Conservation (phyloP, 306 rosid species). For the Gastrolobium bilobum region DNA sequence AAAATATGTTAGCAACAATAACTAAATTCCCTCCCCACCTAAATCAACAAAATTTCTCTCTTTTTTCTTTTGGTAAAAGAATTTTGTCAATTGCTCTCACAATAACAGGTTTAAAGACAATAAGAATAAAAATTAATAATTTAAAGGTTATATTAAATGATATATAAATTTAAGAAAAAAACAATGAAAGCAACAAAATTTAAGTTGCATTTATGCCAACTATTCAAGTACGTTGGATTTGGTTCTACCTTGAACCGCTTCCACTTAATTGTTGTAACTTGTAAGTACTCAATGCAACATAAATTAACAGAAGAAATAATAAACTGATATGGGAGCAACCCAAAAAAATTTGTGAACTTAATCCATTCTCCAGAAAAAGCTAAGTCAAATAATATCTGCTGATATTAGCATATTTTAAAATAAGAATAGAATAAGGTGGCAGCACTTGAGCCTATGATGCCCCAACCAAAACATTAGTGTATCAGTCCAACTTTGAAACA, state of each 20-base stretch:
- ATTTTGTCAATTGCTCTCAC: too few species aligned
- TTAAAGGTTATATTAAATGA: neutral
- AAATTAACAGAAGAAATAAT: neutral
- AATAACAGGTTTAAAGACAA: too few species aligned
- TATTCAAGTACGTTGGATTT: neutral
- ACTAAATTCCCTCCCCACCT: too few species aligned
- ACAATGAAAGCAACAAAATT: neutral
- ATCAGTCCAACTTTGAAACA: neutral
- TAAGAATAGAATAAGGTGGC: slow-evolving; percentile 38
- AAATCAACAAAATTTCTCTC: too few species aligned
- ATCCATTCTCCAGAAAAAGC: slow-evolving; percentile 34
- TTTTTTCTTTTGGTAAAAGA: too few species aligned
- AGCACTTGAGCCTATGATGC: slow-evolving; percentile 16
- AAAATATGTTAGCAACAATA: too few species aligned
- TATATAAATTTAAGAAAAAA: too few species aligned
- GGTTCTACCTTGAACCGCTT: neutral
- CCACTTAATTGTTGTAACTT: neutral
- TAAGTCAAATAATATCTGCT: slow-evolving; percentile 21
- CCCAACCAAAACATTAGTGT: neutral
- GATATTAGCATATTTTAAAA: neutral
- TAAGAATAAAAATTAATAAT: neutral
- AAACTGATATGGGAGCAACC: neutral
- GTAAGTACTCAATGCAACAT: neutral
- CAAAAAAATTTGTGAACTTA: neutral
- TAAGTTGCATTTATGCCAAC: neutral